Evolutionary conservation across 805 yeast genomes (phyloP), one percentile per base, ranked within the genome.

Genomic region (Wickerhamiella domercqiae): DNA sequence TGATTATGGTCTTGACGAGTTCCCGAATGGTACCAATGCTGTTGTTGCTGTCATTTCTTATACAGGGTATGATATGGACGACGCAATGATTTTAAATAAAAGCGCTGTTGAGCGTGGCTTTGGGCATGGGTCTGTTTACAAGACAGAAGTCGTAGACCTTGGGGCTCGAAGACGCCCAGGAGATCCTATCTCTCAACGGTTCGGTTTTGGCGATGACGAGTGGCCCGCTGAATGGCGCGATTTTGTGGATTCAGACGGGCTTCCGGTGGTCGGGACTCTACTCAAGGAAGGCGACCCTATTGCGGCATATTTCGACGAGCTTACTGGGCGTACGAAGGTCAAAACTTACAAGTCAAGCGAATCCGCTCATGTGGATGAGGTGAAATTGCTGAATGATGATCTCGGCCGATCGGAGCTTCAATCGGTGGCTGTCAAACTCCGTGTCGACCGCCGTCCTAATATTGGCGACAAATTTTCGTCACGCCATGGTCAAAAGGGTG

Each of bases 31-130:
- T 57, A 83, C 80, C 46, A 90, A 90, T 56, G 98, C 98, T 2
- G 95, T 90, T 42, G 98, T 90, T 46, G 98, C 98, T 0, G 98
- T 90, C 49, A 90, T 90, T 55, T 86, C 98, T 0, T 90, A 90
- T 59, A 90, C 98, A 1, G 98, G 98, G 50, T 90, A 90, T 56
- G 98, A 90, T 80, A 90, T 90, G 97, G 98, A 90, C 64, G 98
- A 90, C 61, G 98, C 98, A 56, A 87, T 90, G 97, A 90, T 90
- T 53, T 73, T 90, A 49, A 90, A 90, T 61, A 90, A 90, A 60
- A 80, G 94, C 36, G 96, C 97, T 0, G 93, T 86, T 52, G 98
- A 90, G 63, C 73, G 98, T 59, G 98, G 98, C 1, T 90, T 90
- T 48, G 97, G 93, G 15, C 87, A 90, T 52, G 98, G 98, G 62